A percentile compares a stretch with the other conserved stretches of the same genome.
phyloP scores from a whole-genome alignment of 202 grass and related monocot species.

The Digitaria exilis region DNA sequence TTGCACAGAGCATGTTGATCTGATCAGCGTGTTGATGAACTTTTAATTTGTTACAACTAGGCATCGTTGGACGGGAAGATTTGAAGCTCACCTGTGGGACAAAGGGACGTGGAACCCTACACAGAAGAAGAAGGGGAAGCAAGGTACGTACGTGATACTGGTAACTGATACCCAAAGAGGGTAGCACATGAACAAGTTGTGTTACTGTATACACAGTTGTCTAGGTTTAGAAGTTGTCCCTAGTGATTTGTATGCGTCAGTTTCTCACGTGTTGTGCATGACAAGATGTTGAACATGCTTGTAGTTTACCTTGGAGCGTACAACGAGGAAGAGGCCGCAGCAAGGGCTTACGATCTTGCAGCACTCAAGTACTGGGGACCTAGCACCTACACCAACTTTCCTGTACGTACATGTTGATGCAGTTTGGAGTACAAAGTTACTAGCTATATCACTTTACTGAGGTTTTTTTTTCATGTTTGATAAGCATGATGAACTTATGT shows the following conservation, averaged over 20 bases:
- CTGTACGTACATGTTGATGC: slow-evolving; percentile 12
- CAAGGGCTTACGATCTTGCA: slow-evolving; percentile 68
- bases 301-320: slow-evolving; percentile 67
- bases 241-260: neutral
- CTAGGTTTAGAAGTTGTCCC: neutral
- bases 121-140: slow-evolving; percentile 77
- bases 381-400: slow-evolving; percentile 65
- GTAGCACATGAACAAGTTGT: neutral
- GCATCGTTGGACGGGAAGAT: slow-evolving; percentile 74
- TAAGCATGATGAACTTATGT: no score
- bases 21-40: neutral
- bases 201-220: no score
- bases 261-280: neutral
- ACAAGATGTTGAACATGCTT: neutral
- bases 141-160: slow-evolving; percentile 30
- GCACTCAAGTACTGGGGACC: slow-evolving; percentile 80
- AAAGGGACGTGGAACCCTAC: slow-evolving; percentile 73
- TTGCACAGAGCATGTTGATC: neutral
- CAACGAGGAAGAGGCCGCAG: slow-evolving; percentile 70
- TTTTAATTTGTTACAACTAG: slow-evolving; percentile 17
- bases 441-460: neutral
- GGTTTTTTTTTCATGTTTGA: no score
- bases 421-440: neutral
- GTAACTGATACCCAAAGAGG: neutral
- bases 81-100: slow-evolving; percentile 76